Percentiles rank a stretch among this genome's conserved stretches.
Evolutionary conservation across 1,139 yeast species (phyloP).

Genomic region (Tardiomyces blankii): DNA sequence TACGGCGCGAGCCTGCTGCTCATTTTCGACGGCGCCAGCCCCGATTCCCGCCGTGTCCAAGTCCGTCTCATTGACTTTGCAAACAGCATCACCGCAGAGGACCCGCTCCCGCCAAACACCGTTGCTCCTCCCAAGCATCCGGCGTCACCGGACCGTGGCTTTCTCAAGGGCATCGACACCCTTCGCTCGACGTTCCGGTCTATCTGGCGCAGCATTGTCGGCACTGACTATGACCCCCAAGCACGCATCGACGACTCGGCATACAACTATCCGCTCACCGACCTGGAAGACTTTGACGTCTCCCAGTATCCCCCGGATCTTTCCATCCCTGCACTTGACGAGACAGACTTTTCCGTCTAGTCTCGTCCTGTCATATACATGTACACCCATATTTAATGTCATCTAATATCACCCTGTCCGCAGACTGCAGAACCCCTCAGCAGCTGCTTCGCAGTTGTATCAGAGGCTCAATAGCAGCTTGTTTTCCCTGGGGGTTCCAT

Average conservation of each 20-base stretch:
- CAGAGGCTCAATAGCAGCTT: no score
- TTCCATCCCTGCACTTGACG: neutral
- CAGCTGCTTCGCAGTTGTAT: no score
- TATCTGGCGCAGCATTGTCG: constrained; percentile 11
- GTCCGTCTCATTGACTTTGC: constrained; percentile 92
- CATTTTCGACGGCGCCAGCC: constrained; percentile 65
- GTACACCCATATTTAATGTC: no score
- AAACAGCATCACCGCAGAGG: constrained; percentile 74
- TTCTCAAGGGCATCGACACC: constrained; percentile 66
- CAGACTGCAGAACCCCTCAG: no score
- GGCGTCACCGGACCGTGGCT: constrained; percentile 64
- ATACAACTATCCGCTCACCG: neutral
- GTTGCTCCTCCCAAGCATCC: constrained; percentile 63
- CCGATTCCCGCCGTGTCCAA: constrained; percentile 29
- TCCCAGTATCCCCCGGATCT: neutral
- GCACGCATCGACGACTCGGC: constrained; percentile 2
- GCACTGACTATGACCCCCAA: constrained; percentile 8
- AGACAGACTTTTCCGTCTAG: neutral
- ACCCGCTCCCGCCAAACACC: constrained; percentile 30
- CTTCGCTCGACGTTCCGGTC: constrained; percentile 45
- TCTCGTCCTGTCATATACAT: no score
- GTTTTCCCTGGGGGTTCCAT: no score
- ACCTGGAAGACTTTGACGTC: constrained; percentile 3
- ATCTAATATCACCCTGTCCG: no score
- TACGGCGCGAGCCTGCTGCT: constrained; percentile 84